Base-by-base conservation (phyloP, 2,329 filamentous ascomycete species). In the Cylindrodendrum hubeiense region DNA sequence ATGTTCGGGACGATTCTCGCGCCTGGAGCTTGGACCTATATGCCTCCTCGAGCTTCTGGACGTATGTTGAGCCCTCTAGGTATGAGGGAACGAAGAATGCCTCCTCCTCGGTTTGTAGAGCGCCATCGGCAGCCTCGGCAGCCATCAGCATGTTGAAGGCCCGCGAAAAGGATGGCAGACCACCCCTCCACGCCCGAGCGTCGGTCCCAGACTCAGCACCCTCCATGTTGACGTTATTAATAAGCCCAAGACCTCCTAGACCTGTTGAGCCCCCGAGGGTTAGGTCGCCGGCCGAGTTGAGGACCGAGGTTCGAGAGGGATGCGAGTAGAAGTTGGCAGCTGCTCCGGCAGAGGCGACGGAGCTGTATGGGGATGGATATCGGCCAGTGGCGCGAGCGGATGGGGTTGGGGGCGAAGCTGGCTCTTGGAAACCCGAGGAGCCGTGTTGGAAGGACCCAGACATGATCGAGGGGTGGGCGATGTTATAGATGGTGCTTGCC, bases 11-110 rank as follows among this genome's bases (percentile, higher is more conserved):
- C 41, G 74, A 90, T 74, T 84, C 87, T 74, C 80, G 85, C 55
- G 77, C 85, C 78, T 77, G 81, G 57, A 87, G 60, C 76, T 87
- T 92, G 50, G 87, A 85, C 77, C 84, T 87, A 77, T 94, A 87
- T 62, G 87, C 88, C 66, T 93, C 90, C 72, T 92, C 89, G 51
- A 98, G 85, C 77, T 88, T 90, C 72, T 91, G 87, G 57, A 95
- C 89, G 79, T 97, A 95, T 74, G 89, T 88, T 15, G 94, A 95
- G 41, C 89, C 89, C 71, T 86, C 85, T 47, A 98, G 86, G 80
- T 98, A 98, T 5, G 93, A 94, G 1, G 95, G 95, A 12, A 91
- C 86, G 79, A 97, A 94, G 83, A 95, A 95, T 63, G 79, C 73
- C 63, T 84, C 74, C 1, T 76, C 74, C 9, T 71, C 67, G 56